Conservation (phyloP, 768 basidiomycete species). For the Podaxis pistillaris region DNA sequence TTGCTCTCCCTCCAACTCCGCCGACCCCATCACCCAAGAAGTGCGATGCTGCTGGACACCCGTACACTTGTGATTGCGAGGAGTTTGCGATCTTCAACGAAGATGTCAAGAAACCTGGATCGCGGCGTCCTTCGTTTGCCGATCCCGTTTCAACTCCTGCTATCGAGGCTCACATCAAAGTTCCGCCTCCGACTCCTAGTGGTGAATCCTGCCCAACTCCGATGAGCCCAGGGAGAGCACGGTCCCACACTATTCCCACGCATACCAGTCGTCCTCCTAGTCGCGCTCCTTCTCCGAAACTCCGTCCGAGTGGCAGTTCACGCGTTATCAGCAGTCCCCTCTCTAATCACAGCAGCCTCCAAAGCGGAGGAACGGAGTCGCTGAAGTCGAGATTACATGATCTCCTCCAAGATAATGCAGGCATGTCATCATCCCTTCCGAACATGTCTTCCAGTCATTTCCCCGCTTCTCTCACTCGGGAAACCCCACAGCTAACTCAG, state of each 20-base stretch:
- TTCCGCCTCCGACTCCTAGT: slow-evolving; percentile 15
- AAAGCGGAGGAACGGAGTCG: slow-evolving; percentile 27
- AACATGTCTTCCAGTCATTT: slow-evolving; percentile 28
- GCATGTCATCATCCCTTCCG: slow-evolving; percentile 43
- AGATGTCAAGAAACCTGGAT: slow-evolving; percentile 8
- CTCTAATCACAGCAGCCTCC: slow-evolving; percentile 20
- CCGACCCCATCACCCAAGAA: slow-evolving; percentile 6
- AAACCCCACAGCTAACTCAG: slow-evolving; percentile 11
- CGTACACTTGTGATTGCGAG: slow-evolving; percentile 22
- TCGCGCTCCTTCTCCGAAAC: slow-evolving; percentile 19
- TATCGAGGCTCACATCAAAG: slow-evolving; percentile 4
- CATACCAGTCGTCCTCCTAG: slow-evolving; percentile 26
- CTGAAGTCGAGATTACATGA: slow-evolving; percentile 43
- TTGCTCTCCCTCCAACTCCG: neutral
- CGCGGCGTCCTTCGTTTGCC: neutral
- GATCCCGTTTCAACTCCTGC: slow-evolving; percentile 3
- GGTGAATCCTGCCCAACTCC: slow-evolving; percentile 14
- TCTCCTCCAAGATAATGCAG: slow-evolving; percentile 40
- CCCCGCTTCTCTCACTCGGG: slow-evolving; percentile 20
- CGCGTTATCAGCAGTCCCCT: slow-evolving; percentile 11
- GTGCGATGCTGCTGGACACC: slow-evolving; percentile 23
- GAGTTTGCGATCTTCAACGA: slow-evolving; percentile 15
- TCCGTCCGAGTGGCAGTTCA: neutral
- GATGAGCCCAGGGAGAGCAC: slow-evolving; percentile 21
- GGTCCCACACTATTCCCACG: slow-evolving; percentile 30